phyloP scores from a whole-genome alignment of 2,329 filamentous ascomycete genomes.

The Neonectria hederae region DNA sequence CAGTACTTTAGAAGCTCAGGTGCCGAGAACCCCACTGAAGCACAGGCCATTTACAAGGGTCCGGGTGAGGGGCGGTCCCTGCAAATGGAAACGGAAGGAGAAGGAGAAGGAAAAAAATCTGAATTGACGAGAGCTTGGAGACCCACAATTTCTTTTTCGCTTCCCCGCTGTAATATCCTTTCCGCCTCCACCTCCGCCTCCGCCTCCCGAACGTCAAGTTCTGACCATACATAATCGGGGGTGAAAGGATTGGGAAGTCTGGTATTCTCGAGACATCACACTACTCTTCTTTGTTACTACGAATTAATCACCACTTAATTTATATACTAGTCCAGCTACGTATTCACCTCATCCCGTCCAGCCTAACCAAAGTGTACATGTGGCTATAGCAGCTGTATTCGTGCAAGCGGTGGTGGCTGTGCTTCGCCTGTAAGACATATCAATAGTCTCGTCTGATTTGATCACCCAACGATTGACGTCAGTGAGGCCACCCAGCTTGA shows the following conservation, averaged over 20 bases:
- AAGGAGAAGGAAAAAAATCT: background rate
- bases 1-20: conserved; percentile 29
- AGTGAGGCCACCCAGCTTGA: background rate
- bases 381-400: background rate
- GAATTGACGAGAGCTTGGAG: background rate
- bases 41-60: conserved; percentile 31
- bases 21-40: conserved; percentile 28
- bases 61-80: background rate
- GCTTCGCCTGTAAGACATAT: background rate
- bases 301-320: background rate
- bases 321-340: background rate
- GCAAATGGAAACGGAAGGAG: background rate
- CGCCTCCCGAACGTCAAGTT: background rate
- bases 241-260: background rate
- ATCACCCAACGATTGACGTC: background rate
- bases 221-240: background rate
- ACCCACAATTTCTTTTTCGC: background rate
- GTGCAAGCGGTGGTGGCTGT: background rate
- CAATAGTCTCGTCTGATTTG: background rate
- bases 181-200: background rate
- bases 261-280: background rate
- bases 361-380: background rate
- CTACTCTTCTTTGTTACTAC: background rate
- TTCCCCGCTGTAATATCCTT: background rate
- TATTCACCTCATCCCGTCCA: background rate